phyloP scores from a whole-genome alignment of 192 early-diverging fungal genomes.

The Coemansia sp. region DNA sequence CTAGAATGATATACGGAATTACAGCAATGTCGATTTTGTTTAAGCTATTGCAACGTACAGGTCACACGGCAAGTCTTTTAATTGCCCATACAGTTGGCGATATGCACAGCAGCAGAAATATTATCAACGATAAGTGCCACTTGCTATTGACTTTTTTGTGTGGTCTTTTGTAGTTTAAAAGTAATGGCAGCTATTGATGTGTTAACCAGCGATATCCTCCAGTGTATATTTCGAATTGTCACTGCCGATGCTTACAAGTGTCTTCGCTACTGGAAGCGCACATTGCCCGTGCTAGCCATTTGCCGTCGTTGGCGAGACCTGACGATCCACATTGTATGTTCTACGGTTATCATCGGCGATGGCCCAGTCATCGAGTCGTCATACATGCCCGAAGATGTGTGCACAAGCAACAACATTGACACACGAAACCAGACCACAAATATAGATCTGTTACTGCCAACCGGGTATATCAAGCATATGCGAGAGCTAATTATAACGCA shows the following conservation, averaged over 20 bases:
- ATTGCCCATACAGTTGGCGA: not conserved
- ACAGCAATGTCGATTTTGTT: not conserved
- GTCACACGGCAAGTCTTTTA: not conserved
- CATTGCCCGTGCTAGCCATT: not conserved
- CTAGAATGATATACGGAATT: too few relatives aligned
- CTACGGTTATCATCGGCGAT: conserved; percentile 1
- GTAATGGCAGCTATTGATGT: not conserved
- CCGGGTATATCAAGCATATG: not conserved
- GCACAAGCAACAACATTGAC: not conserved
- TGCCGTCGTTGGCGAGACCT: conserved; percentile 1
- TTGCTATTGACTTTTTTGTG: not conserved
- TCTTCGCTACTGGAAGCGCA: not conserved
- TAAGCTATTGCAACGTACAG: not conserved
- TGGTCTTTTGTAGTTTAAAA: not conserved
- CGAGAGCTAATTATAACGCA: not conserved
- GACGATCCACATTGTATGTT: not conserved
- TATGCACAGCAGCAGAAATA: not conserved
- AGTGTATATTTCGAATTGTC: not conserved
- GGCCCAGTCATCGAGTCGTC: conserved; percentile 3
- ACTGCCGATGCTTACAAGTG: not conserved
- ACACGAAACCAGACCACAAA: not conserved
- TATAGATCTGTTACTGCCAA: not conserved
- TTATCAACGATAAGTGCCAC: not conserved
- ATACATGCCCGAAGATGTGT: not conserved
- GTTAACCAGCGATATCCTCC: not conserved